Base-by-base conservation (phyloP, 2,329 filamentous ascomycete species). In the Fulvia fulva region DNA sequence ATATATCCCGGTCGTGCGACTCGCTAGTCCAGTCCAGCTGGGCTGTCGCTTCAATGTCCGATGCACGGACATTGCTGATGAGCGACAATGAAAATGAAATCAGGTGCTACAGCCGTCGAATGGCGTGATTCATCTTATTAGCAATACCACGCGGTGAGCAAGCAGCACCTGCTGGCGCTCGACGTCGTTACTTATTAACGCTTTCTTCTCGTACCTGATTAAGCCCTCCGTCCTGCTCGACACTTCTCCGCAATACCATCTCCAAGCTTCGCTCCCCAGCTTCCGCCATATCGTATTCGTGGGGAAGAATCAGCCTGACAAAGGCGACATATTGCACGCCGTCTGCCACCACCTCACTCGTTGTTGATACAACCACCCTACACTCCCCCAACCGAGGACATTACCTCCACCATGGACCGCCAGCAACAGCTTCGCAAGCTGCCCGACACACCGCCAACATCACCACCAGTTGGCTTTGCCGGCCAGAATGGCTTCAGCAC, bases 401-500 rank as follows among this genome's bases (percentile, higher is more conserved):
- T 25, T 37, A 7, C 37, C 43, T 56, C 5, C 41, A 56, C 52
- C 49, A 63, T 63, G 60, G 59, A 65, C 51, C 65, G 56, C 30
- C 68, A 69, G 63, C 62, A 69, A 28, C 68, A 67, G 44, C 62
- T 70, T 45, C 63, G 65, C 60, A 71, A 67, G 58, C 37, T 67
- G 41, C 70, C 70, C 28, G 67, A 70, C 54, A 73, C 71, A 30
- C 72, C 72, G 44, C 72, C 72, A 34, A 67, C 68, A 45, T 73
- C 72, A 25, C 72, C 72, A n/a, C 72, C 72, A n/a, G 63, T 64
- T 12, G 72, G 72, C 51, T 72, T 73, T 53, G 63, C 64, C n/a
- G 72, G 71, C 53, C 71, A 73, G 60, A 70, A 72, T 70, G 71
- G 72, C 64, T 72, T 72, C 66, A 73, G 71, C 64, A 74, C 71